Evolutionary conservation across 345 rosid species (phyloP).

Genomic region (Erysimum cheiranthoides): DNA sequence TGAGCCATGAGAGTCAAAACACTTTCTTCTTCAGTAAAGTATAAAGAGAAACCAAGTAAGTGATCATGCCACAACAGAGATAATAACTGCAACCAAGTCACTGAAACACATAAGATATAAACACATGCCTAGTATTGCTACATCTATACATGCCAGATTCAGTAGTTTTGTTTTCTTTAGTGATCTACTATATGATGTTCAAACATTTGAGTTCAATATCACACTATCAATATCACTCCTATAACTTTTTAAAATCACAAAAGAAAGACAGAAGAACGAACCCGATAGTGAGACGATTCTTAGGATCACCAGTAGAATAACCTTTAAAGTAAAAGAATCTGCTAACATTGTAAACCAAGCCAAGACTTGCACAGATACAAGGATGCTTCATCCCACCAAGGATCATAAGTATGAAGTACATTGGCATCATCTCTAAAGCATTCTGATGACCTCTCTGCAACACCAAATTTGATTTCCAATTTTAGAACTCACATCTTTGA

Average conservation of each 20-base stretch:
- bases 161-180: not conserved
- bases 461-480: not conserved
- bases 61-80: not conserved
- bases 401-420: slow-evolving; percentile 71
- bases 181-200: not conserved
- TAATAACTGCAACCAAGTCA: not conserved
- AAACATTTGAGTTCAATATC: too few relatives aligned
- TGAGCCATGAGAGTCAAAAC: not conserved
- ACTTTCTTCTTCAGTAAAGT: not conserved
- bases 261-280: slow-evolving; percentile 41
- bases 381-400: slow-evolving; percentile 88
- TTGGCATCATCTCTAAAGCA: slow-evolving; percentile 85
- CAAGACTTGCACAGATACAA: slow-evolving; percentile 58
- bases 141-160: not conserved
- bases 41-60: not conserved
- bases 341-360: slow-evolving; percentile 54
- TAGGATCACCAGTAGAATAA: slow-evolving; percentile 84
- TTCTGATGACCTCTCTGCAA: slow-evolving; percentile 88
- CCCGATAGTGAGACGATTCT: slow-evolving; percentile 78
- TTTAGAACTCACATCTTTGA: not conserved
- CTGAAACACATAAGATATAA: not conserved
- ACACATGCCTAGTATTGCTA: too few relatives aligned
- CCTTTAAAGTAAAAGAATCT: slow-evolving; percentile 87
- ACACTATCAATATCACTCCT: too few relatives aligned
- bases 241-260: too few relatives aligned